Percentiles rank a stretch among this genome's conserved stretches.
Evolutionary conservation across 2,329 filamentous ascomycete genomes (phyloP).

Genomic region (Colletotrichum sp.): DNA sequence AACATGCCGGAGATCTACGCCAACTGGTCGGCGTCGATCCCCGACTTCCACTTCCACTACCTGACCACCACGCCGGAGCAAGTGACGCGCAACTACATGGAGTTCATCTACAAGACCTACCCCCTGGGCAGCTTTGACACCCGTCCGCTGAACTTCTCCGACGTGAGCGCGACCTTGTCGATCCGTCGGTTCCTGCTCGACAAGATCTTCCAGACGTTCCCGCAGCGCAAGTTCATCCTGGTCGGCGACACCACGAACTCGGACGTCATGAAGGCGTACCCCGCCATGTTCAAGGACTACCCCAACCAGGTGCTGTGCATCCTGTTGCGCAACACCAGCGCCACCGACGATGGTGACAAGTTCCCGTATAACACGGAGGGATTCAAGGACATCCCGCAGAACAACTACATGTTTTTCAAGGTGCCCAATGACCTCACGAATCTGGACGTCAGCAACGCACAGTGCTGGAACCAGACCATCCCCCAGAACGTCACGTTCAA

Average conservation of each 20-base stretch:
- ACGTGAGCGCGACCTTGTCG: conserved; percentile 71
- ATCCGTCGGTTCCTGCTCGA: conserved; percentile 74
- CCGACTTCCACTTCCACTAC: conserved; percentile 80
- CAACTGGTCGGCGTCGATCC: conserved; percentile 72
- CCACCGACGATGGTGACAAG: conserved; percentile 68
- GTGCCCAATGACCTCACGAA: conserved; percentile 71
- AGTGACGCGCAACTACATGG: conserved; percentile 78
- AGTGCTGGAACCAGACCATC: conserved; percentile 70
- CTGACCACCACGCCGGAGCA: conserved; percentile 83
- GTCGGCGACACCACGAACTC: conserved; percentile 79
- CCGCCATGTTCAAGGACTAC: conserved; percentile 66
- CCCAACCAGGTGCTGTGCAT: conserved; percentile 80
- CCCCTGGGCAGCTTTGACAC: conserved; percentile 80
- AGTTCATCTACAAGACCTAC: conserved; percentile 80
- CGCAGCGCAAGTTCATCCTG: conserved; percentile 75
- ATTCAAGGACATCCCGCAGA: conserved; percentile 70
- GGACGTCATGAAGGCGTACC: conserved; percentile 74
- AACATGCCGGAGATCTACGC: conserved; percentile 83
- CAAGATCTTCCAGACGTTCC: conserved; percentile 78
- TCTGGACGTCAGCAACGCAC: conserved; percentile 70
- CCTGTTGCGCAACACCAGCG: conserved; percentile 74
- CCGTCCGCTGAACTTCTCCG: conserved; percentile 80
- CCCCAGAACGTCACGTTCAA: conserved; percentile 75
- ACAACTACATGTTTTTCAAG: conserved; percentile 80
- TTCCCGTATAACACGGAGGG: conserved; percentile 79